Evolutionary conservation across 768 basidiomycete species (phyloP), one percentile per base, ranked within the genome.

Genomic region (Aureoboletus auriporus): DNA sequence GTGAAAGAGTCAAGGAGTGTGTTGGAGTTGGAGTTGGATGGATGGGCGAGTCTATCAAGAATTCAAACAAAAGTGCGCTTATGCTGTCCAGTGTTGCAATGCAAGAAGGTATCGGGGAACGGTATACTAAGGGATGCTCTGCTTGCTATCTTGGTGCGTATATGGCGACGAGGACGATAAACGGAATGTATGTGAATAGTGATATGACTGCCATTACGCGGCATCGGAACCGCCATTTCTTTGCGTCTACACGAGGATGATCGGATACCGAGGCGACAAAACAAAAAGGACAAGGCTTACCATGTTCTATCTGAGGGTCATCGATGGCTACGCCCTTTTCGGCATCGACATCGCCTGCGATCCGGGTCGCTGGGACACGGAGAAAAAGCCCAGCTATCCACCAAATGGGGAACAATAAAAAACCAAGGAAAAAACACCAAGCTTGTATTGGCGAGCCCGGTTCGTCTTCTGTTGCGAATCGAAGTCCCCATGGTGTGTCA

Each of bases 401-500:
- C 86, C 64, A 69, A 68, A 87, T 58, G 70, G 88, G 65, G 74
- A 65, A 64, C 70, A 74, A 60, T 17, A 79, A 48, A 52, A 89
- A 89, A 12, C 86, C 88, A 47, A 84, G 47, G 61, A 88, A 89
- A 67, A 91, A 90, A 23, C 81, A 64, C 88, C 88, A 89, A 11
- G 84, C 83, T 51, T 88, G 86, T 23, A 80, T 49, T 4, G 86
- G 79, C 46, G 70, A 75, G 37, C 62, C 73, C 12, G 64, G 68
- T 58, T 72, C 71, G 46, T 82, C 82, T 29, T 74, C 77, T n/a
- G 75, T 75, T 39, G 76, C 73, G 44, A 80, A 73, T 8, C 73
- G 73, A 45, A 86, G 71, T 13, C 73, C 59, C 88, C 85, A 89
- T 7, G 77, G 72, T 2, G 87, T 88, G 44, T 71, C 68, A 47